Conservation (phyloP, 169 alveolate species). For the Blepharisma undulans region DNA sequence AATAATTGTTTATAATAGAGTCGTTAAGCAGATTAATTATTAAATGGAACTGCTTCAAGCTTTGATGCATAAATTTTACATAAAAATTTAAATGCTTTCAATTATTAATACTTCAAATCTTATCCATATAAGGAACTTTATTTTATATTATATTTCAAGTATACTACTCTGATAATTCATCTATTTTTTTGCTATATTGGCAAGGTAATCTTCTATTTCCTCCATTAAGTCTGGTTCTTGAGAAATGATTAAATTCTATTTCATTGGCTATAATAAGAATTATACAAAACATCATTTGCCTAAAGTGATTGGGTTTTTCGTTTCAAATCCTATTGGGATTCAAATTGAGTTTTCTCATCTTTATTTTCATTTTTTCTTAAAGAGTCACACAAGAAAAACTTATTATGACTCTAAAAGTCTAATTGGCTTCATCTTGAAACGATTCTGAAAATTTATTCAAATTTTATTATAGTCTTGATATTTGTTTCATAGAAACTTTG, state of each 20-base stretch:
- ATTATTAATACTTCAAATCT: conserved; percentile 92
- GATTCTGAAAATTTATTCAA: conserved; percentile 80
- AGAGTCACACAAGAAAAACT: conserved; percentile 95
- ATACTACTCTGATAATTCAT: too few species aligned
- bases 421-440: conserved; percentile 80
- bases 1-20: too few species aligned
- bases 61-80: too few species aligned
- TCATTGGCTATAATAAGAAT: conserved; percentile 82
- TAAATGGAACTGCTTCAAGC: too few species aligned
- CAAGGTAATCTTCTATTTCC: too few species aligned
- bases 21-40: too few species aligned
- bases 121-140: conserved; percentile 88
- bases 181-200: too few species aligned
- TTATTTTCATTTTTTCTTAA: conserved; percentile 87
- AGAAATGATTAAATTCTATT: too few species aligned
- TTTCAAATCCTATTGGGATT: conserved; percentile 87
- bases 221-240: too few species aligned
- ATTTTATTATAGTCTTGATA: conserved; percentile 60
- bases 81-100: too few species aligned
- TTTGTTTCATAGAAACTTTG: conserved; percentile 15
- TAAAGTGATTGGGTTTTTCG: conserved; percentile 79
- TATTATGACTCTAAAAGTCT: conserved; percentile 98
- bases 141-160: conserved; percentile 92
- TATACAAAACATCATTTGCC: conserved; percentile 97
- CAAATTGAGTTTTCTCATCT: conserved; percentile 92